Conservation (phyloP, 2,329 filamentous ascomycete species). For the Westerdykella aurantiaca region DNA sequence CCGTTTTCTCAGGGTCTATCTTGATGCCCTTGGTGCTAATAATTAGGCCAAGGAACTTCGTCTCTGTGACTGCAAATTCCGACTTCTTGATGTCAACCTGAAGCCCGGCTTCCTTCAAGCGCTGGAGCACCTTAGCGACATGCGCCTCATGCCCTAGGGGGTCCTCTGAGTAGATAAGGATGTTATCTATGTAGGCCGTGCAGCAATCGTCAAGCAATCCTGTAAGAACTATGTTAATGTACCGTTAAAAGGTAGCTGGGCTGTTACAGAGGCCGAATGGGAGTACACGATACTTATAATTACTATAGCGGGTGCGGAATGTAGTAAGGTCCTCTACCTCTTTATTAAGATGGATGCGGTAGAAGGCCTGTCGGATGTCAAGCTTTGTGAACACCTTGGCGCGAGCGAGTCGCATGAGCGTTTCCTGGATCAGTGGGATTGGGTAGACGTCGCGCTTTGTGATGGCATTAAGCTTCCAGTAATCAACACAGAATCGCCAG, state of each 20-base stretch:
- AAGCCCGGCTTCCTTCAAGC: background rate
- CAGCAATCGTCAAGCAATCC: constrained; percentile 15
- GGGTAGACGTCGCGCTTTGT: constrained; percentile 31
- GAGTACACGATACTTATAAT: constrained; percentile 32
- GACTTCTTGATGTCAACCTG: constrained; percentile 9
- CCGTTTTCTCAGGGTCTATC: constrained; percentile 7
- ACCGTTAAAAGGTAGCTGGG: constrained; percentile 12
- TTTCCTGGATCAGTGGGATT: constrained; percentile 30
- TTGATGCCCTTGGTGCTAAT: too few relatives aligned
- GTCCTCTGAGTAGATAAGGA: constrained; percentile 16
- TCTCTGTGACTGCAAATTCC: constrained; percentile 3
- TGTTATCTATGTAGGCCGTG: constrained; percentile 17
- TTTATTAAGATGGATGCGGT: constrained; percentile 2
- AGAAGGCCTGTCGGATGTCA: constrained; percentile 8
- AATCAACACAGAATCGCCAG: constrained; percentile 34
- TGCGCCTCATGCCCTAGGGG: constrained; percentile 1
- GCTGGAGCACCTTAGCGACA: background rate
- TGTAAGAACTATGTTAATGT: constrained; percentile 20
- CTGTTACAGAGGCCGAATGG: constrained; percentile 14
- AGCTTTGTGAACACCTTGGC: constrained; percentile 30
- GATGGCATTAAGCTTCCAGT: constrained; percentile 31
- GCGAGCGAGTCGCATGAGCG: constrained; percentile 15
- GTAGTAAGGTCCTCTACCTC: constrained; percentile 26
- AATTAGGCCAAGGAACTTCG: constrained; percentile 5
- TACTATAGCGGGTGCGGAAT: constrained; percentile 29